Conservation (phyloP, 306 rosid genomes). For the Trifolium pratense region DNA sequence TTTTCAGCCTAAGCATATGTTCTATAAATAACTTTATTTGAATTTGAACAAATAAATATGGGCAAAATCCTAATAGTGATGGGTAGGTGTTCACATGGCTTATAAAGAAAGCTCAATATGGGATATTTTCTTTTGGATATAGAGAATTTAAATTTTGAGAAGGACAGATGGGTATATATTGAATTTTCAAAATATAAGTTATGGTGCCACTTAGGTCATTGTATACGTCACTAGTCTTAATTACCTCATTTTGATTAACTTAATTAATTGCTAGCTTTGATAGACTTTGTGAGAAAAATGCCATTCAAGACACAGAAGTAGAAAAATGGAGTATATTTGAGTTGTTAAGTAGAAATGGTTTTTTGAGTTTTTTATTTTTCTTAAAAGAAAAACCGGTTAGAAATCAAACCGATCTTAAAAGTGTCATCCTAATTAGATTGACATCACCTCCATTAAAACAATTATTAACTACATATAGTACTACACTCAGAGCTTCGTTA, state of each 20-base stretch:
- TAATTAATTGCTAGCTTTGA: too few species aligned
- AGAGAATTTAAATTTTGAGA: slow-evolving; percentile 37
- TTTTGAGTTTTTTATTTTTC: too few species aligned
- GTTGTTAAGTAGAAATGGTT: too few species aligned
- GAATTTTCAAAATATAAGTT: slow-evolving; percentile 10
- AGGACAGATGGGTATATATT: not conserved
- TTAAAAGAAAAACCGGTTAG: too few species aligned
- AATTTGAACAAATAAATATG: slow-evolving; percentile 23
- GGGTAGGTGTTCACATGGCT: slow-evolving; percentile 41
- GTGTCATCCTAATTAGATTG: too few species aligned
- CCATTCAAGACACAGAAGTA: too few species aligned
- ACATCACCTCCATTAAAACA: too few species aligned
- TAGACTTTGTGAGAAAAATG: too few species aligned
- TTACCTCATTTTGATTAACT: not conserved
- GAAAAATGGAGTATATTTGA: too few species aligned
- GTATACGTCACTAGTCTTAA: slow-evolving; percentile 25
- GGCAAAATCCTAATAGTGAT: slow-evolving; percentile 41
- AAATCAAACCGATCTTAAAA: too few species aligned
- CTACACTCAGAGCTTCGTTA: too few species aligned
- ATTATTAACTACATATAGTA: too few species aligned
- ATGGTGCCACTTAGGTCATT: slow-evolving; percentile 33
- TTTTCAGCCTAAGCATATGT: slow-evolving; percentile 37
- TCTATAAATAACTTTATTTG: slow-evolving; percentile 50
- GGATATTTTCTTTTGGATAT: slow-evolving; percentile 26
- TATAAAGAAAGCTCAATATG: slow-evolving; percentile 38